Base-by-base conservation (phyloP, 2,329 filamentous ascomycete species). In the Paraconiothyrium sp. region DNA sequence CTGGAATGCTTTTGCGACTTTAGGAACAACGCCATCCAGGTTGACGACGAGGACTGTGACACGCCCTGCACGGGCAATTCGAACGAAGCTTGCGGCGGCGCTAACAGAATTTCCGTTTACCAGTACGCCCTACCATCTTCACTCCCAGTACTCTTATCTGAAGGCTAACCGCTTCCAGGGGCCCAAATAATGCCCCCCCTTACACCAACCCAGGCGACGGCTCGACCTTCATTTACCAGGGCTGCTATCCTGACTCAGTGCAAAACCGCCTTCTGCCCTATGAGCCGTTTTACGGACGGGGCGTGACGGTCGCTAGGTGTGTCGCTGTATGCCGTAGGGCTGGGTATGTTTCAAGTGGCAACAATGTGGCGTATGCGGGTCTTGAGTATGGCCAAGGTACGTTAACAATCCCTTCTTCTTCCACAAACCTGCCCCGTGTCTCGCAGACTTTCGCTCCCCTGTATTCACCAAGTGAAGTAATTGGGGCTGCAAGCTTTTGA, bases 1-100 rank as follows among this genome's bases (percentile, higher is more conserved):
- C 51, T 51, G 22, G 51, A 48, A n/a, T 43, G 41, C 8, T 62
- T 57, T 16, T 50, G 60, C 49, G 60, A 51, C 11, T 50, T 41
- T 6, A 39, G 59, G 13, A 30, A 43, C 14, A 50, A 59, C 49
- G 72, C 74, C 4, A 68, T 78, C 56, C 64, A 69, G 30, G 27
- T 11, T 9, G 49, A 41, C 22, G 30, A n/a, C 11, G 39, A 9
- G 10, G 35, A 13, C 16, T 41, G 39, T n/a, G 14, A 8, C 6
- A 3, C 3, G 13, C 4, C 39, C 6, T 41, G 39, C 9, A 41
- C 14, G 16, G 39, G 39, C 39, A 41, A 41, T 7, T 2, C 1
- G 3, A 16, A 8, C 14, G 39, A 41, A n/a, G 16, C 39, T 16
- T 41, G 39, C n/a, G 39, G 39, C n/a, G 39, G 14, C 7, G 16